Conservation (phyloP, 2,329 filamentous ascomycete genomes). For the Didymella arachidicola region DNA sequence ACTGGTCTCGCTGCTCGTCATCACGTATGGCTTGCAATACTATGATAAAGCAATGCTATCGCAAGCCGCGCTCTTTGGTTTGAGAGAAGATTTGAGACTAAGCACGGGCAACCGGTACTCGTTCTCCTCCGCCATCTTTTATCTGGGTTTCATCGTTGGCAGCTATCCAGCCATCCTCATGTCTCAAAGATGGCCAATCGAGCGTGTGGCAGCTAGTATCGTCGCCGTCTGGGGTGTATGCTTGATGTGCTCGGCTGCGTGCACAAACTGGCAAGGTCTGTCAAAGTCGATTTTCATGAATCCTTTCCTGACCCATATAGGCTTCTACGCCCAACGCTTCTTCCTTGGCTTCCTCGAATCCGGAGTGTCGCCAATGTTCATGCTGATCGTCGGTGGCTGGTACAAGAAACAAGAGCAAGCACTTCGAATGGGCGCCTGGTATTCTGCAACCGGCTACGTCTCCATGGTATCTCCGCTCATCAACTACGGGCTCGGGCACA, state of each 20-base stretch:
- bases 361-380: slow-evolving; percentile 62
- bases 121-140: slow-evolving; percentile 56
- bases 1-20: slow-evolving; percentile 33
- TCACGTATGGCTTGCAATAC: slow-evolving; percentile 43
- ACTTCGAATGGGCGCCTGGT: slow-evolving; percentile 69
- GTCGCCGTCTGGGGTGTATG: slow-evolving; percentile 58
- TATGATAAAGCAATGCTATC: slow-evolving; percentile 59
- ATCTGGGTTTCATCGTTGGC: slow-evolving; percentile 58
- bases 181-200: slow-evolving; percentile 58
- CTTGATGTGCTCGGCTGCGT: slow-evolving; percentile 35
- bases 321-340: slow-evolving; percentile 60
- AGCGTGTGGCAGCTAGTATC: slow-evolving; percentile 54
- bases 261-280: slow-evolving; percentile 56
- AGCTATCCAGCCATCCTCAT: slow-evolving; percentile 56
- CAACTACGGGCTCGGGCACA: slow-evolving; percentile 46
- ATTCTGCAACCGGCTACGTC: slow-evolving; percentile 60
- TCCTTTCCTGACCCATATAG: slow-evolving; percentile 16
- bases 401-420: slow-evolving; percentile 67
- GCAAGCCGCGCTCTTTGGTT: slow-evolving; percentile 54
- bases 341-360: slow-evolving; percentile 64
- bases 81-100: slow-evolving; percentile 48
- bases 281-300: not conserved
- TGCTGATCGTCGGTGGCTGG: slow-evolving; percentile 53
- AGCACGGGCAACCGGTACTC: slow-evolving; percentile 52
- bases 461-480: slow-evolving; percentile 38